phyloP scores from a whole-genome alignment of 192 early-diverging fungal species.

The Backusella mclennaniae region DNA sequence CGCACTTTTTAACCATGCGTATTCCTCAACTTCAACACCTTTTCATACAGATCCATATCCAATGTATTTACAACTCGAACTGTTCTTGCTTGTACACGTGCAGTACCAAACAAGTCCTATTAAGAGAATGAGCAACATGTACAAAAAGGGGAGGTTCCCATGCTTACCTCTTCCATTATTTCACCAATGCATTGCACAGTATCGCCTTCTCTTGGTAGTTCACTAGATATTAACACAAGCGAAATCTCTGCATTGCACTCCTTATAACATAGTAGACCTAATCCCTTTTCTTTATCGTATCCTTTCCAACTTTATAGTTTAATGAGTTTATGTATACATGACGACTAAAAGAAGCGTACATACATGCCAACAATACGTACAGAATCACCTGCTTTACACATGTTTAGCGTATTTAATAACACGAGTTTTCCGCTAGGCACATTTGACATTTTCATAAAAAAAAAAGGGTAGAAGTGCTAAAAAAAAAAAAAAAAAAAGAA shows the following conservation, averaged over 20 bases:
- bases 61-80: background rate
- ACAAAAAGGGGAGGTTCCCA: too few relatives aligned
- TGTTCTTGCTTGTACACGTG: background rate
- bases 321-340: background rate
- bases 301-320: background rate
- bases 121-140: too few relatives aligned
- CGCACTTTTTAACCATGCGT: background rate
- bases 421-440: background rate
- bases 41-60: slow-evolving; percentile 7
- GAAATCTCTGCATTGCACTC: background rate
- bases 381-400: background rate
- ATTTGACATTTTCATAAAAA: background rate
- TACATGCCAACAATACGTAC: slow-evolving; percentile 6
- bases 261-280: background rate
- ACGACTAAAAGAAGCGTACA: background rate
- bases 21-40: background rate
- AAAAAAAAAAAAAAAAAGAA: background rate
- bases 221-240: background rate
- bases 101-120: background rate
- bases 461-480: background rate
- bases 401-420: background rate
- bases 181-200: slow-evolving; percentile 13
- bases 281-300: background rate
- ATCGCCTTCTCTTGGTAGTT: background rate
- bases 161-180: background rate